Evolutionary conservation across 306 rosid genomes (phyloP).

Genomic region (Vigna nakashimae): DNA sequence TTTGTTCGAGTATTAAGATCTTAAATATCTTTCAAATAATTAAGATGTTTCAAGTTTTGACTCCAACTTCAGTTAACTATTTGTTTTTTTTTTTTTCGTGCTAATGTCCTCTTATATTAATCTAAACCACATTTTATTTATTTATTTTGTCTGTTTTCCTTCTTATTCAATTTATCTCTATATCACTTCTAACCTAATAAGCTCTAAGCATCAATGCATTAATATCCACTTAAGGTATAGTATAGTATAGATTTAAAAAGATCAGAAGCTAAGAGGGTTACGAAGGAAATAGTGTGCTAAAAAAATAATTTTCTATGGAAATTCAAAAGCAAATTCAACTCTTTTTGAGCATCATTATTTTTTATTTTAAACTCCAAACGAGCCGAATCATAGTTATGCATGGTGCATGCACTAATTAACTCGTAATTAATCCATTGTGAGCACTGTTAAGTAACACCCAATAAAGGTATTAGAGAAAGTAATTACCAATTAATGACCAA

Average conservation of each 20-base stretch:
- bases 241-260: too few species aligned
- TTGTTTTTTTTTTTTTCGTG: too few species aligned
- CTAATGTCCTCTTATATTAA: too few species aligned
- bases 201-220: background rate
- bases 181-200: too few species aligned
- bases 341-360: conserved; percentile 31
- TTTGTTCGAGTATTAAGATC: too few species aligned
- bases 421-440: conserved; percentile 33
- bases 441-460: conserved; percentile 10
- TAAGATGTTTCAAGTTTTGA: too few species aligned
- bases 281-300: background rate
- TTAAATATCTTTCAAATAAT: too few species aligned
- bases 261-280: background rate
- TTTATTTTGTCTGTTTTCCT: too few species aligned
- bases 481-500: too few species aligned
- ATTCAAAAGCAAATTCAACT: conserved; percentile 25
- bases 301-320: background rate
- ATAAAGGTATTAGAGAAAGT: background rate
- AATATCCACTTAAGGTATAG: background rate
- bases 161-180: too few species aligned
- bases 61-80: too few species aligned
- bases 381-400: conserved; percentile 33
- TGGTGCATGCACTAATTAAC: conserved; percentile 33
- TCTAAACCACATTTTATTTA: too few species aligned
- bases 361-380: conserved; percentile 14